Evolutionary conservation across 179 eudicot genomes (phyloP).

Genomic region (Actinidia chinensis): DNA sequence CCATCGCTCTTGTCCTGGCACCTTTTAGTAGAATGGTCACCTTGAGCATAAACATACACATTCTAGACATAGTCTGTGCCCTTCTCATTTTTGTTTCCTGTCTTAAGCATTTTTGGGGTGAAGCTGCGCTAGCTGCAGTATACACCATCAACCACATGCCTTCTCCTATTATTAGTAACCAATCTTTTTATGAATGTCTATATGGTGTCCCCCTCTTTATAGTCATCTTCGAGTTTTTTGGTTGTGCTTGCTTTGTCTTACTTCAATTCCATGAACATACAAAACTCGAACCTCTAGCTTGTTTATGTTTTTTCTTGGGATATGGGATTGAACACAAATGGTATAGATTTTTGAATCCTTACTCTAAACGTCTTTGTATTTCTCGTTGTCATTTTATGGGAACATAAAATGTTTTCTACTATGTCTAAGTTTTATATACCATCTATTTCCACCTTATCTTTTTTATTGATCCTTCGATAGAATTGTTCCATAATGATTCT

Average conservation of each 20-base stretch:
- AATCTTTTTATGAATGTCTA: neutral
- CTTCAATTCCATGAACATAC: too few relatives aligned
- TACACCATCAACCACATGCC: neutral
- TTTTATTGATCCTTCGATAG: neutral
- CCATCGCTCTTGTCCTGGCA: neutral
- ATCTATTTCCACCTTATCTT: neutral
- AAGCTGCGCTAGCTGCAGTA: neutral
- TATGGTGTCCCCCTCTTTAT: neutral
- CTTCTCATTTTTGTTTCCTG: neutral
- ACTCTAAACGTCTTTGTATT: too few relatives aligned
- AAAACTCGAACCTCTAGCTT: too few relatives aligned
- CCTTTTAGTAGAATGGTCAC: neutral
- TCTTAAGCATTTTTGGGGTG: neutral
- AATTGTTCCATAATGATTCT: neutral
- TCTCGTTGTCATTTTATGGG: neutral
- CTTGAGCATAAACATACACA: neutral
- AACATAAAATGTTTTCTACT: neutral
- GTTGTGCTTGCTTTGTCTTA: too few relatives aligned
- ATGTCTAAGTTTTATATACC: neutral
- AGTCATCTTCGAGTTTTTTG: neutral
- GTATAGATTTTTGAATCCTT: too few relatives aligned
- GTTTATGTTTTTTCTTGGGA: too few relatives aligned
- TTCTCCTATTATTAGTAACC: neutral
- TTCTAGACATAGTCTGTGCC: neutral
- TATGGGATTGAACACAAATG: too few relatives aligned